A percentile compares a stretch with the other conserved stretches of the same genome.
Conservation (phyloP, 371 early-diverging fungal species). For the Mortierella sp. region DNA sequence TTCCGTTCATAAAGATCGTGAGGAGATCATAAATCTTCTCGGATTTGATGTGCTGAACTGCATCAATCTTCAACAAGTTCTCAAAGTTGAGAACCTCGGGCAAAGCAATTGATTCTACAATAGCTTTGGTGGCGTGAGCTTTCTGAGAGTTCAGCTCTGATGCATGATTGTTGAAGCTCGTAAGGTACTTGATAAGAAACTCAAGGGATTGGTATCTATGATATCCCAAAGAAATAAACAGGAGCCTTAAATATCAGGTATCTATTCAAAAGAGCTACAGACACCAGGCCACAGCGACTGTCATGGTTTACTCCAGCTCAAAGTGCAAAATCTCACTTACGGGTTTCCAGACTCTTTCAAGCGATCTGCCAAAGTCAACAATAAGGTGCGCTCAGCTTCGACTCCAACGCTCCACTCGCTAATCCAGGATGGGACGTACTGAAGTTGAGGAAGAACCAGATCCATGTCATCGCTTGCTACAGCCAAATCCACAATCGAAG, state of each 20-base stretch:
- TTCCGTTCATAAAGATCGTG: constrained; percentile 81
- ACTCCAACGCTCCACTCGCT: constrained; percentile 80
- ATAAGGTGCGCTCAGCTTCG: constrained; percentile 71
- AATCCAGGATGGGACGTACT: constrained; percentile 75
- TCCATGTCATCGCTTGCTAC: constrained; percentile 79
- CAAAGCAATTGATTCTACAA: constrained; percentile 74
- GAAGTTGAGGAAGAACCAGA: constrained; percentile 73
- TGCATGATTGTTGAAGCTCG: constrained; percentile 62
- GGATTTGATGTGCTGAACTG: constrained; percentile 69
- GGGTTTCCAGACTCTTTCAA: constrained; percentile 71
- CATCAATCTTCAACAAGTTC: constrained; percentile 75
- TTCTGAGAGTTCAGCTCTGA: constrained; percentile 62
- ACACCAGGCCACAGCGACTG: background rate
- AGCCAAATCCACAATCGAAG: constrained; percentile 82
- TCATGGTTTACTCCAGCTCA: background rate
- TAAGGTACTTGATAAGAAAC: constrained; percentile 71
- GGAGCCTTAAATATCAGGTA: background rate
- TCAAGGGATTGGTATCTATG: constrained; percentile 22
- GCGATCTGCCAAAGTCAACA: constrained; percentile 73
- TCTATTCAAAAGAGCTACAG: background rate
- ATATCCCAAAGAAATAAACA: background rate
- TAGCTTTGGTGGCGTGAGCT: constrained; percentile 55
- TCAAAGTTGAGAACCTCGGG: constrained; percentile 87
- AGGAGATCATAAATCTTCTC: constrained; percentile 75
- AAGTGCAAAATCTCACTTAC: constrained; percentile 63